Conservation (phyloP, 129 eudicot genomes). For the Flaveria robusta region DNA sequence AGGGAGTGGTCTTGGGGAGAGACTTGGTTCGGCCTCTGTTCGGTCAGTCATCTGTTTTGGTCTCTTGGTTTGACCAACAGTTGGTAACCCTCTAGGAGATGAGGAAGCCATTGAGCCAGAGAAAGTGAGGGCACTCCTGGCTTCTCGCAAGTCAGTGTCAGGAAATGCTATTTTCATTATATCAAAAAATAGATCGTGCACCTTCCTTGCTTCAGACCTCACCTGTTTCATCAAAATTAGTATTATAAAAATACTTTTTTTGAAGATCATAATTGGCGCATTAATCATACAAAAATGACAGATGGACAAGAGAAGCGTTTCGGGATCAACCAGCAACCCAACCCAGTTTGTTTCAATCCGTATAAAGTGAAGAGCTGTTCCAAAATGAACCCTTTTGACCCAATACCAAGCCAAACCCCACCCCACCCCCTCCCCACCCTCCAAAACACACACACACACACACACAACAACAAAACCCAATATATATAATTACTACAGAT, state of each 20-base stretch:
- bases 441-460: too few relatives aligned
- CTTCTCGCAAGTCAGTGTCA: constrained; percentile 79
- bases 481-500: neutral
- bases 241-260: neutral
- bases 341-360: neutral
- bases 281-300: neutral
- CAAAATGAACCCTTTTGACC: neutral
- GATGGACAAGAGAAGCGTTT: too few relatives aligned
- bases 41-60: constrained; percentile 51
- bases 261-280: neutral
- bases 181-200: constrained; percentile 90
- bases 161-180: constrained; percentile 72
- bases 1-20: constrained; percentile 49
- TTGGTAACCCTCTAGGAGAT: constrained; percentile 49
- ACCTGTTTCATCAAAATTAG: constrained; percentile 52
- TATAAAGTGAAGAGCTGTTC: neutral
- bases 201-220: constrained; percentile 85
- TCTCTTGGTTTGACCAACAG: constrained; percentile 49
- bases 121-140: constrained; percentile 70
- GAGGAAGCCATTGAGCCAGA: constrained; percentile 51
- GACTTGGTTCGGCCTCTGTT: constrained; percentile 50
- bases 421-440: too few relatives aligned
- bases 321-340: neutral
- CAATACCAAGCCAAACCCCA: too few relatives aligned
- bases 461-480: neutral